phyloP scores from a whole-genome alignment of 2,329 filamentous ascomycete genomes.

The Diaporthe sp. region DNA sequence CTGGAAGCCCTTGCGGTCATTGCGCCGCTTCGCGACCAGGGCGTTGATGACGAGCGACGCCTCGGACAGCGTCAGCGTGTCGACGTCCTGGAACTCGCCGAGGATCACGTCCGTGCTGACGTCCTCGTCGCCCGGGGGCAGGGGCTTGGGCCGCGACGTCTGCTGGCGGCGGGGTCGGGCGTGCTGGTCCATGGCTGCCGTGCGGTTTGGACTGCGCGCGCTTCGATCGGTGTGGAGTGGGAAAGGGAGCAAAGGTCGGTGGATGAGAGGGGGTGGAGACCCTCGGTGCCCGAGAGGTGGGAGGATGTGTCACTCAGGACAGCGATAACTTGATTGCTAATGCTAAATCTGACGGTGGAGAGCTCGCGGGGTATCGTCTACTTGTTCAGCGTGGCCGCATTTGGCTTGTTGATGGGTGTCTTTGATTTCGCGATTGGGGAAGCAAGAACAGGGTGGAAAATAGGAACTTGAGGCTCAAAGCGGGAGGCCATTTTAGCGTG shows the following conservation, averaged over 20 bases:
- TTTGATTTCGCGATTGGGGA: neutral
- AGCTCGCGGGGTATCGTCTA: neutral
- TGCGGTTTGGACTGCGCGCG: neutral
- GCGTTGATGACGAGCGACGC: slow-evolving; percentile 93
- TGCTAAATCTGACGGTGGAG: neutral
- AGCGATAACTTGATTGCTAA: neutral
- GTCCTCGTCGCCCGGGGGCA: slow-evolving; percentile 86
- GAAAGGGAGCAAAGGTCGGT: slow-evolving; percentile 30
- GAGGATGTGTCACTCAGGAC: slow-evolving; percentile 8
- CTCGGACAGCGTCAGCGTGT: slow-evolving; percentile 92
- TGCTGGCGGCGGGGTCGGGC: slow-evolving; percentile 51
- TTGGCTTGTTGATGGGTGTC: slow-evolving; percentile 15
- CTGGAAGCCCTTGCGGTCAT: slow-evolving; percentile 85
- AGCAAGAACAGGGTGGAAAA: neutral
- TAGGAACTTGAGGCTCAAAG: slow-evolving; percentile 16
- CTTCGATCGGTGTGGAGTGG: slow-evolving; percentile 26
- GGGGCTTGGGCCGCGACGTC: slow-evolving; percentile 77
- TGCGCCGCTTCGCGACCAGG: slow-evolving; percentile 83
- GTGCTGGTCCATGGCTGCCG: slow-evolving; percentile 48
- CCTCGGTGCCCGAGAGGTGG: slow-evolving; percentile 24
- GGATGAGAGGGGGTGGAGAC: slow-evolving; percentile 22
- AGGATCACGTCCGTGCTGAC: slow-evolving; percentile 85
- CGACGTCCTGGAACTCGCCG: slow-evolving; percentile 93
- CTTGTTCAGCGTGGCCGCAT: slow-evolving; percentile 10
- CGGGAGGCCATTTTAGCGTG: slow-evolving; percentile 24